Conservation (phyloP, 2,329 filamentous ascomycete species). For the Fusarium clavum region DNA sequence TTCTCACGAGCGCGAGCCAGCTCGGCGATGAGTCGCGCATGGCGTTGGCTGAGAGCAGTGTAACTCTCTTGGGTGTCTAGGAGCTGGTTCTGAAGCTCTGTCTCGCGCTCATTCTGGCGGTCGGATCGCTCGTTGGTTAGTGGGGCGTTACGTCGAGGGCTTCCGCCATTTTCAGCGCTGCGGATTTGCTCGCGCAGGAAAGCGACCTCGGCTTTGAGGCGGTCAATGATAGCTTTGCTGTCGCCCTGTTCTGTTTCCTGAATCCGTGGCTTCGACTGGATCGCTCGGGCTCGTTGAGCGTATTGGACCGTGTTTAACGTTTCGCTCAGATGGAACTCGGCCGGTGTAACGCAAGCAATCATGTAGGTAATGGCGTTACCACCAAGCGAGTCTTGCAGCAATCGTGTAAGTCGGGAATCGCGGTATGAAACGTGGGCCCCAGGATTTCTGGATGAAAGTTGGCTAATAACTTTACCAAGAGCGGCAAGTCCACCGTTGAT, state of each 20-base stretch:
- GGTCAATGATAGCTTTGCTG: constrained; percentile 92
- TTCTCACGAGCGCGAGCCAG: constrained; percentile 86
- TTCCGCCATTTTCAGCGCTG: constrained; percentile 71
- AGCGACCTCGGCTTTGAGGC: constrained; percentile 90
- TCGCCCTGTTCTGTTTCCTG: constrained; percentile 94
- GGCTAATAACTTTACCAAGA: constrained; percentile 97
- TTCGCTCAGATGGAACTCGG: constrained; percentile 97
- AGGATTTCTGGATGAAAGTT: constrained; percentile 88
- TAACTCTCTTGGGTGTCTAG: constrained; percentile 96
- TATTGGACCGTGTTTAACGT: constrained; percentile 98
- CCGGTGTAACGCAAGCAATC: constrained; percentile 97
- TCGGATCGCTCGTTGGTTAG: constrained; percentile 78
- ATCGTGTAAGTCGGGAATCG: constrained; percentile 94
- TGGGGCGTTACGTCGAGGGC: constrained; percentile 63
- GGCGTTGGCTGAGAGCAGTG: constrained; percentile 86
- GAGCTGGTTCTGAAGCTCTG: constrained; percentile 92
- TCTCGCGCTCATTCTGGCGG: constrained; percentile 84
- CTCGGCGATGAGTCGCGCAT: constrained; percentile 95
- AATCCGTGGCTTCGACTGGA: constrained; percentile 97
- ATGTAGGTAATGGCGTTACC: constrained; percentile 99
- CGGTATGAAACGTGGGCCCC: constrained; percentile 96
- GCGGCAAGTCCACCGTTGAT: constrained; percentile 97
- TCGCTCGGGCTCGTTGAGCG: constrained; percentile 92
- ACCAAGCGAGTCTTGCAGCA: constrained; percentile 95
- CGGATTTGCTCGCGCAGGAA: constrained; percentile 95